A percentile compares a stretch with the other conserved stretches of the same genome.
phyloP scores from a whole-genome alignment of 129 eudicot genomes.

The Heracleum sosnowskyi region DNA sequence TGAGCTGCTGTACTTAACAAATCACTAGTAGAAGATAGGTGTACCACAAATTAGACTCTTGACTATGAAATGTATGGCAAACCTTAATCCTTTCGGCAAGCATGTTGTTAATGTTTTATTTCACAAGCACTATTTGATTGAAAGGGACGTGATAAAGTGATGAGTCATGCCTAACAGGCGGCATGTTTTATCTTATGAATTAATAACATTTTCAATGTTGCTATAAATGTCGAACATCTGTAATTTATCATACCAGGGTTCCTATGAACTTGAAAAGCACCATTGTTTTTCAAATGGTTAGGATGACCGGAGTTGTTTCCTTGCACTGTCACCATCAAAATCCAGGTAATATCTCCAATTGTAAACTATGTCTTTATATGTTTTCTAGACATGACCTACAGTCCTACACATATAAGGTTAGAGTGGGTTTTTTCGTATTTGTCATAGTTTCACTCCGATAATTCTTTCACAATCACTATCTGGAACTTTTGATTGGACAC shows the following conservation, averaged over 20 bases:
- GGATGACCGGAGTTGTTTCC: too few relatives aligned
- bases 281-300: not conserved
- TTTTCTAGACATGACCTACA: not conserved
- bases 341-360: not conserved
- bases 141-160: not conserved
- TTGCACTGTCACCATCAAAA: not conserved
- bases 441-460: not conserved
- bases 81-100: conserved; percentile 92
- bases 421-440: not conserved
- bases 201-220: not conserved
- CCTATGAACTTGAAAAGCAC: not conserved
- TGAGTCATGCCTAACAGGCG: not conserved
- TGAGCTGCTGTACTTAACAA: conserved; percentile 8
- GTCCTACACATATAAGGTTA: not conserved
- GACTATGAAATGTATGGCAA: not conserved
- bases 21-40: not conserved
- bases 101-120: conserved; percentile 61
- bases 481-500: not conserved
- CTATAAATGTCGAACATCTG: not conserved
- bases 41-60: not conserved
- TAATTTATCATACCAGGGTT: not conserved
- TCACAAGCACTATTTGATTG: not conserved
- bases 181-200: not conserved
- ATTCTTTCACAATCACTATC: not conserved
- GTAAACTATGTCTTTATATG: not conserved